phyloP scores from a whole-genome alignment of 208 protist genomes.

The Trichomonas tenax region DNA sequence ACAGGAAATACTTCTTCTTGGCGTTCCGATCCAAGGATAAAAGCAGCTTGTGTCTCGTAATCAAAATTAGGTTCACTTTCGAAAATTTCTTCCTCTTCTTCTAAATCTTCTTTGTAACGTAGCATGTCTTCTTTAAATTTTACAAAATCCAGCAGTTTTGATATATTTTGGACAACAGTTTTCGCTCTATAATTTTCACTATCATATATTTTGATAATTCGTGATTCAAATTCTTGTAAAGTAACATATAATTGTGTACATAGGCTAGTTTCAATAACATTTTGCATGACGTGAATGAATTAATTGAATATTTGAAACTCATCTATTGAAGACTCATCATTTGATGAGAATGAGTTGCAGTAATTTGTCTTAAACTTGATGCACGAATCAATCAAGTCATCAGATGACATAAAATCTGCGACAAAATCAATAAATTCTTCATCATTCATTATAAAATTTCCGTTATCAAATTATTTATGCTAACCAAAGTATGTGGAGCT shows the following conservation, averaged over 20 bases:
- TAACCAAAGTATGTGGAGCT: too few relatives aligned
- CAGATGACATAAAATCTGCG: not conserved
- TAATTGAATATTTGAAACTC: not conserved
- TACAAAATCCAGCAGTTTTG: not conserved
- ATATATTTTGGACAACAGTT: not conserved
- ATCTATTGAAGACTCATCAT: not conserved
- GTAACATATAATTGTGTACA: not conserved
- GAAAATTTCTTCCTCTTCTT: not conserved
- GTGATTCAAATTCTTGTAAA: not conserved
- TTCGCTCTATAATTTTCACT: not conserved
- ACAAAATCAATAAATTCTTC: not conserved
- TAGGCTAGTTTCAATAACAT: not conserved
- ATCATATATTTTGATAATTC: not conserved
- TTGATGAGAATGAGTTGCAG: not conserved
- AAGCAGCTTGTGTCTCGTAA: not conserved
- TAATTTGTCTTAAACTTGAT: not conserved
- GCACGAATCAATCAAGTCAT: not conserved
- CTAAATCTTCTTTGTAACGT: not conserved
- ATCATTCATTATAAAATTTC: not conserved
- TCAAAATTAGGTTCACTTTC: not conserved
- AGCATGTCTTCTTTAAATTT: not conserved
- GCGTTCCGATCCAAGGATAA: not conserved
- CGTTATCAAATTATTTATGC: too few relatives aligned
- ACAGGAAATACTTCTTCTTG: not conserved
- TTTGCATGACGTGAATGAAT: not conserved